Evolutionary conservation across 2,329 filamentous ascomycete genomes (phyloP).

Genomic region (Rugonectria rugulosa): DNA sequence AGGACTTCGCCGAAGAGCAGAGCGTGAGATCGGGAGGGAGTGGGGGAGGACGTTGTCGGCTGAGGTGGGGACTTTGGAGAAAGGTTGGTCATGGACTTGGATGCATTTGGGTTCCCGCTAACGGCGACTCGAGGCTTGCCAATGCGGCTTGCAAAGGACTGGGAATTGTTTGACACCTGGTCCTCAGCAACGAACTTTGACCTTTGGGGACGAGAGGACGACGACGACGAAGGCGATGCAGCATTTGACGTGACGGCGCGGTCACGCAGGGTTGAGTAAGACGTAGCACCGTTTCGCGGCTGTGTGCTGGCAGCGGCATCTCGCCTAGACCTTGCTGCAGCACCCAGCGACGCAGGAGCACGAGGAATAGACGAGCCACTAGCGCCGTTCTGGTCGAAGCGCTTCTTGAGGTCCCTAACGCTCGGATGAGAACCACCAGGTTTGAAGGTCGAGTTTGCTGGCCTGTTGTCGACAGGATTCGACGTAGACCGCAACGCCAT

Average conservation of each 20-base stretch:
- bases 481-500: slow-evolving; percentile 62
- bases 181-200: slow-evolving; percentile 58
- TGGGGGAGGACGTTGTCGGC: slow-evolving; percentile 44
- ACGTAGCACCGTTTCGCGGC: slow-evolving; percentile 45
- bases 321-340: slow-evolving; percentile 44
- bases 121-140: slow-evolving; percentile 55
- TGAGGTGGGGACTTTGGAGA: slow-evolving; percentile 43
- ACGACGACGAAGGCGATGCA: slow-evolving; percentile 29
- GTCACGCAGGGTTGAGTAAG: slow-evolving; percentile 53
- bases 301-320: slow-evolving; percentile 45
- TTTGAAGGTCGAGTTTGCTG: slow-evolving; percentile 40
- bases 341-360: slow-evolving; percentile 44
- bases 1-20: slow-evolving; percentile 80
- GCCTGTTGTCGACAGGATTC: slow-evolving; percentile 59
- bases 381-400: slow-evolving; percentile 71
- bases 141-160: slow-evolving; percentile 68
- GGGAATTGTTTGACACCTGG: slow-evolving; percentile 60
- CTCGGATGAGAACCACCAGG: slow-evolving; percentile 63
- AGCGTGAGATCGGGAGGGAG: slow-evolving; percentile 51
- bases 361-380: slow-evolving; percentile 44
- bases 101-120: slow-evolving; percentile 45
- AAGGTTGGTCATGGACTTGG: slow-evolving; percentile 46
- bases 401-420: slow-evolving; percentile 81
- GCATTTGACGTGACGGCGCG: slow-evolving; percentile 32
- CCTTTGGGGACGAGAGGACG: slow-evolving; percentile 51